Percentiles rank a stretch among this genome's conserved stretches.
These are phyloP conservation scores for Diospyros kaki DNA, from an alignment of 148 eudicot genomes.

Conservation along the genomic window DNA sequence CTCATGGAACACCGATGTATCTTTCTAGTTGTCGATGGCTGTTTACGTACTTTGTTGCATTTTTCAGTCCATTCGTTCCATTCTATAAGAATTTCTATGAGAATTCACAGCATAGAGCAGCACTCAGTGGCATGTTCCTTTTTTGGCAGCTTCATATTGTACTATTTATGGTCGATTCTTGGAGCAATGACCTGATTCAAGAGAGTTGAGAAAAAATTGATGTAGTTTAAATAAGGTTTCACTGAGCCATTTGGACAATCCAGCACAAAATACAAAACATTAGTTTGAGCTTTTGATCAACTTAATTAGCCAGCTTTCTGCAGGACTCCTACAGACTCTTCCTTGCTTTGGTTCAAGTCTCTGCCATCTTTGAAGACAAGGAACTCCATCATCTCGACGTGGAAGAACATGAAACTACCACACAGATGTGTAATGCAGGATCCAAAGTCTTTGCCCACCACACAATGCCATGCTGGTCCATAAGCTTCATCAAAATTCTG, in stretches of 20 bases:
- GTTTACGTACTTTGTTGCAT: too few species aligned
- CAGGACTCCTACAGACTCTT: slow-evolving; percentile 13
- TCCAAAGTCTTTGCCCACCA: slow-evolving; percentile 12
- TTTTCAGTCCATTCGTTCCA: too few species aligned
- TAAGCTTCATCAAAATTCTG: slow-evolving; percentile 15
- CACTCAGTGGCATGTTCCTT: too few species aligned
- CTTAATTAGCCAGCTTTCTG: slow-evolving; percentile 2
- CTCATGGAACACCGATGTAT: not conserved
- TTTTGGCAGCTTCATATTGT: not conserved
- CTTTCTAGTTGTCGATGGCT: too few species aligned
- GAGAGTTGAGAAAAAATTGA: too few species aligned
- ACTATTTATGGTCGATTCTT: too few species aligned
- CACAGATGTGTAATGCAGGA: slow-evolving; percentile 16
- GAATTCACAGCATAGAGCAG: too few species aligned
- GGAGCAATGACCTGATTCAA: not conserved
- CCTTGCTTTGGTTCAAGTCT: slow-evolving; percentile 16
- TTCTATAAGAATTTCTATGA: too few species aligned
- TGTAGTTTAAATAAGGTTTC: too few species aligned
- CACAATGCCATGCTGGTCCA: slow-evolving; percentile 17
- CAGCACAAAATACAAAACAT: not conserved
- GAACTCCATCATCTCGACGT: slow-evolving; percentile 16
- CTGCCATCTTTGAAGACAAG: slow-evolving; percentile 25
- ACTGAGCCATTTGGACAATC: too few species aligned
- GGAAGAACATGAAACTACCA: slow-evolving; percentile 18
- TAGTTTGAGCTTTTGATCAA: not conserved